Base-by-base conservation (phyloP, 495 filamentous ascomycete species). In the Aspergillus leporis region DNA sequence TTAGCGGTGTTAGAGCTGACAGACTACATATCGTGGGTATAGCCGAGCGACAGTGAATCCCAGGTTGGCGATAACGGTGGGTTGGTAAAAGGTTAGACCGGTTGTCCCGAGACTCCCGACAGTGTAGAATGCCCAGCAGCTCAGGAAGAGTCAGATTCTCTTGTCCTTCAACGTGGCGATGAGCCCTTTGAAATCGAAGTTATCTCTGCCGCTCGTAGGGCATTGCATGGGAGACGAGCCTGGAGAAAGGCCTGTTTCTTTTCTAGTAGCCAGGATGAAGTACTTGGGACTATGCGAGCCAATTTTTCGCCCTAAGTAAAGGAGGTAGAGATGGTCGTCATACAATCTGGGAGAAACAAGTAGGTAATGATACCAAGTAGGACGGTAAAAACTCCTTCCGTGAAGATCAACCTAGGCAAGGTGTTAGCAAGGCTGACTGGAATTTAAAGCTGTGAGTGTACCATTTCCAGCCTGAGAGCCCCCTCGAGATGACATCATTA, bases 381-480 rank as follows among this genome's bases (percentile, higher is more conserved):
- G 10, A 77, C 65, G 0, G 74, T 78, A 18, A 64, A 62, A 31
- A 77, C 67, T 2, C 70, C 74, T 58, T 78, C 75, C 6, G 70
- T 70, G 3, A 78, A 46, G 48, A 77, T 69, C 5, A 78, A 47
- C 70, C 71, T 72, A 32, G 12, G 23, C 8, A 36, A 46, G 2
- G 28, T 16, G 9, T 36, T 31, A 52, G 34, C 34, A 22, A 22
- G 36, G 7, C 2, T 43, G 6, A 5, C 8, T 5, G 10, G 5
- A 25, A 13, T 16, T 4, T 25, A 1, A 2, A 5, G 9, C 14
- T 31, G 10, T 4, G 18, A 1, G 28, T 56, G 49, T 63, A 73
- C 73, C 74, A 78, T 62, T 78, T 69, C 74, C 75, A 78, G 8
- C 74, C 76, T 12, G 74, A 75, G 10, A 75, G 56, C 0, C 73